Percentiles rank a stretch among this genome's conserved stretches.
These are phyloP conservation scores for Ogataea neopini DNA, from an alignment of 805 yeast genomes.

Conservation along the genomic window DNA sequence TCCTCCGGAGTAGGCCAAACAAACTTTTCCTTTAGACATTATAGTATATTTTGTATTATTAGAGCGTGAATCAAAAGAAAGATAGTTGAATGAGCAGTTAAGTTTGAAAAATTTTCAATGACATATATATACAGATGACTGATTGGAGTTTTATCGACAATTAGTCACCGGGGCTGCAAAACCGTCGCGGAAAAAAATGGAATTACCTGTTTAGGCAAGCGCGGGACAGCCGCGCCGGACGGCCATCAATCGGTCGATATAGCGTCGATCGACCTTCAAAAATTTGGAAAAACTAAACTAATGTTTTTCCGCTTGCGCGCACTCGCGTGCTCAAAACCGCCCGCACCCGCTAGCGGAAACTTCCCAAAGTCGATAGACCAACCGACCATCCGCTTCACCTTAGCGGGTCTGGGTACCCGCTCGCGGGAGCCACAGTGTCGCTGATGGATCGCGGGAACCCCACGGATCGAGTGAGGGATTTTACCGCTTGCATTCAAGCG, in stretches of 20 bases:
- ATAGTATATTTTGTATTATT: conserved; percentile 3
- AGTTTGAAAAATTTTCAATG: conserved; percentile 10
- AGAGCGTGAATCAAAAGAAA: background rate
- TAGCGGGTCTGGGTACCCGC: conserved; percentile 8
- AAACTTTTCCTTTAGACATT: conserved; percentile 98
- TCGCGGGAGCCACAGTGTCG: conserved; percentile 4
- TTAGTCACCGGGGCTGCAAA: conserved; percentile 3
- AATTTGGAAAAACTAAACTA: background rate
- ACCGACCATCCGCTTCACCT: background rate
- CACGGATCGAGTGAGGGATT: conserved; percentile 2
- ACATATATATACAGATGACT: conserved; percentile 1
- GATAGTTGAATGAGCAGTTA: background rate
- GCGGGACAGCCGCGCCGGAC: background rate
- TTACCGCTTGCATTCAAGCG: background rate
- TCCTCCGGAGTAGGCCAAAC: conserved; percentile 99
- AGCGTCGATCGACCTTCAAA: background rate
- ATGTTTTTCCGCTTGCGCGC: background rate
- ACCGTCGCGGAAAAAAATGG: conserved; percentile 10
- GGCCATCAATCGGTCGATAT: background rate
- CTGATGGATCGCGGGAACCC: background rate
- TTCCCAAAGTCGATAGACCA: conserved; percentile 2
- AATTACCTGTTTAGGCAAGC: conserved; percentile 6
- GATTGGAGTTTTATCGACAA: background rate
- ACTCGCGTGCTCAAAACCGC: background rate
- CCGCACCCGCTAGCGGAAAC: background rate